Evolutionary conservation across 805 yeast genomes (phyloP).

Genomic region (Candida easanensis): DNA sequence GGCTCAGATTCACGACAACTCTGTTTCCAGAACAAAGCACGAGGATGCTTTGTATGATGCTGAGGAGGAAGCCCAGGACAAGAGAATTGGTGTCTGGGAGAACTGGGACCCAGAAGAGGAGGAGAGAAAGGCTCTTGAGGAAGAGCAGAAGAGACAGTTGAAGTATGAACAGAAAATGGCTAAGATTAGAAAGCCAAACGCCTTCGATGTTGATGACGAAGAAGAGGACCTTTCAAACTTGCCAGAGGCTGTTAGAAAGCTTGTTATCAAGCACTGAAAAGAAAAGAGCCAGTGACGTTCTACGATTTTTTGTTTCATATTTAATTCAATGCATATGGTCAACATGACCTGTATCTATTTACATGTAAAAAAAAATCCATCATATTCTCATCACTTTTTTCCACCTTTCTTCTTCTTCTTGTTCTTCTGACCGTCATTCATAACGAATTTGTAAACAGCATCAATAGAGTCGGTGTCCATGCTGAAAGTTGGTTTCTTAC

Average conservation of each 20-base stretch:
- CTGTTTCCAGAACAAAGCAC: constrained; percentile 56
- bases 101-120: constrained; percentile 47
- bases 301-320: background rate
- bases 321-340: background rate
- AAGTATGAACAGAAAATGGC: constrained; percentile 25
- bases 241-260: constrained; percentile 29
- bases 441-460: constrained; percentile 10
- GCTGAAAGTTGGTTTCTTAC: constrained; percentile 28
- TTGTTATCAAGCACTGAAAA: constrained; percentile 18
- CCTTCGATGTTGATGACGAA: constrained; percentile 25
- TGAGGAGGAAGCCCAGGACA: constrained; percentile 55
- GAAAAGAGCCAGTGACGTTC: background rate
- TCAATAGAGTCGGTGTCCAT: constrained; percentile 13
- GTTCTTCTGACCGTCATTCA: constrained; percentile 14
- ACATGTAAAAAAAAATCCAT: background rate
- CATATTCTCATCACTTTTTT: background rate
- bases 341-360: background rate
- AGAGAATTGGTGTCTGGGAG: constrained; percentile 65
- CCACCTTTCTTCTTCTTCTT: constrained; percentile 18
- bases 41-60: constrained; percentile 55
- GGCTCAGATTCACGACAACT: constrained; percentile 61
- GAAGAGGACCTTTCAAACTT: constrained; percentile 26
- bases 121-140: constrained; percentile 27
- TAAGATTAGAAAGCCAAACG: constrained; percentile 22
- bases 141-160: constrained; percentile 25